phyloP scores from a whole-genome alignment of 2,329 filamentous ascomycete genomes.

The Cladobotryum mycophilum region DNA sequence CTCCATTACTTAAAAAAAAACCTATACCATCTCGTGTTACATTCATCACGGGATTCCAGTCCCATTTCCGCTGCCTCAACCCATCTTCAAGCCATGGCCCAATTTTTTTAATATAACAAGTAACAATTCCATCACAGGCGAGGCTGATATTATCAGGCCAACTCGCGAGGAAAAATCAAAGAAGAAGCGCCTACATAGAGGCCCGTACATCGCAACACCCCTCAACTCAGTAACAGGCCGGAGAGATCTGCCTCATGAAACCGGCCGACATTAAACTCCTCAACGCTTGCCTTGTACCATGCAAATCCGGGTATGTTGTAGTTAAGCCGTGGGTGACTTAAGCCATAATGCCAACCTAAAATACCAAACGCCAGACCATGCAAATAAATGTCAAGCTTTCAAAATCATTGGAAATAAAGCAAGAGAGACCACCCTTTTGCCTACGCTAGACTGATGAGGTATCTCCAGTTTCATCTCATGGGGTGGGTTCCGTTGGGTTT shows the following conservation, averaged over 20 bases:
- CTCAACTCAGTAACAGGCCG: conserved; percentile 6
- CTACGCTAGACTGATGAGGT: too few relatives aligned
- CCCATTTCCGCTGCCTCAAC: not conserved
- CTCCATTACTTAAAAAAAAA: not conserved
- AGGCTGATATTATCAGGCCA: not conserved
- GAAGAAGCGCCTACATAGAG: conserved; percentile 3
- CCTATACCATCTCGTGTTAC: not conserved
- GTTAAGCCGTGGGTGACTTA: conserved; percentile 16
- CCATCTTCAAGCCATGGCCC: not conserved
- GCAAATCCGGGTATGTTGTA: conserved; percentile 23
- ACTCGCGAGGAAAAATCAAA: not conserved
- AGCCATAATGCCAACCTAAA: conserved; percentile 16
- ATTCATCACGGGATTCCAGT: not conserved
- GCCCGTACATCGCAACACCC: conserved; percentile 1
- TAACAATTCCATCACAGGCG: not conserved
- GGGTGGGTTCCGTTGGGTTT: conserved; percentile 28
- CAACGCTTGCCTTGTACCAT: conserved; percentile 17
- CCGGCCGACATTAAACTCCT: conserved; percentile 16
- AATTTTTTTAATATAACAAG: not conserved
- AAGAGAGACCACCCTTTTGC: not conserved
- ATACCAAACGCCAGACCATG: conserved; percentile 22
- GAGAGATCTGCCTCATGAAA: conserved; percentile 5
- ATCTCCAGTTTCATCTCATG: conserved; percentile 6
- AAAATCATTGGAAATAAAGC: conserved; percentile 12
- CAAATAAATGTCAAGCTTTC: conserved; percentile 17